phyloP scores from a whole-genome alignment of 352 stramenopile species.

The Phytophthora palmivora region DNA sequence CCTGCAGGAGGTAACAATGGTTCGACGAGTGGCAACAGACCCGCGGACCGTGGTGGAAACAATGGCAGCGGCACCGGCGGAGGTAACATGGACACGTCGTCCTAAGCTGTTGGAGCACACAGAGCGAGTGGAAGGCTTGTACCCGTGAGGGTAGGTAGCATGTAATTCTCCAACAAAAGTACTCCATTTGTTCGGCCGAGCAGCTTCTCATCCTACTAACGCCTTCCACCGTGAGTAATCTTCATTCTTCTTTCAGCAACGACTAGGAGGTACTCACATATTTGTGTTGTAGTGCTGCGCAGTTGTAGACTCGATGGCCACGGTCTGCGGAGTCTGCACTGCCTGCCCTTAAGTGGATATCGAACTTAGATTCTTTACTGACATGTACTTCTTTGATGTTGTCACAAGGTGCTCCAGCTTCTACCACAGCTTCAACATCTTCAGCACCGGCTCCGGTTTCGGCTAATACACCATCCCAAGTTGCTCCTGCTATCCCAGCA shows the following conservation, averaged over 20 bases:
- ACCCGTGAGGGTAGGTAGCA: constrained; percentile 45
- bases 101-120: constrained; percentile 42
- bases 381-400: constrained; percentile 6
- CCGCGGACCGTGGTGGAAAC: constrained; percentile 17
- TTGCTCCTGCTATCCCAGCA: constrained; percentile 12
- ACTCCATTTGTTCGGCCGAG: constrained; percentile 33
- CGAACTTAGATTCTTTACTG: background rate
- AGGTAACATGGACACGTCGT: constrained; percentile 56
- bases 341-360: background rate
- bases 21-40: constrained; percentile 38
- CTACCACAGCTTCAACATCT: too few species aligned
- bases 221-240: constrained; percentile 32
- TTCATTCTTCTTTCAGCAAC: constrained; percentile 3
- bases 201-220: constrained; percentile 19
- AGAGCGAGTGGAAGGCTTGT: constrained; percentile 33
- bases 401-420: constrained; percentile 8
- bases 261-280: constrained; percentile 18
- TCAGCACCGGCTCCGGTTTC: constrained; percentile 15
- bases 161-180: constrained; percentile 45
- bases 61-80: constrained; percentile 41
- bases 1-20: constrained; percentile 57
- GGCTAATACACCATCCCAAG: constrained; percentile 4
- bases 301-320: constrained; percentile 32
- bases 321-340: constrained; percentile 16
- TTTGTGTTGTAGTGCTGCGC: constrained; percentile 21